phyloP scores from a whole-genome alignment of 345 rosid species.

The Excoecaria cochinchinensis region DNA sequence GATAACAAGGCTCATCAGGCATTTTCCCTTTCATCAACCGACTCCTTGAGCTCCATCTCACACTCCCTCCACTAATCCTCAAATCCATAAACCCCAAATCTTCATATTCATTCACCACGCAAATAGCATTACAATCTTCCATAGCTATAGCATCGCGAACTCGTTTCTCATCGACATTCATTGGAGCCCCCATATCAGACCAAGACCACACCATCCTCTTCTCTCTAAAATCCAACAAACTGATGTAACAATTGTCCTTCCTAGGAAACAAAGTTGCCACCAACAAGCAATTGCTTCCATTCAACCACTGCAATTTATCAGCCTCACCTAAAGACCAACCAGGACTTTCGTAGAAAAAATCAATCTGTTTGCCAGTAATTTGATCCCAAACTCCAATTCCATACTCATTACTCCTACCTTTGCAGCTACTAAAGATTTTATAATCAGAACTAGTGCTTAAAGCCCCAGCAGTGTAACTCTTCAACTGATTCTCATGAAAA shows the following conservation, averaged over 20 bases:
- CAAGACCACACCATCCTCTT: conserved; percentile 94
- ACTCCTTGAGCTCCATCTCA: conserved; percentile 96
- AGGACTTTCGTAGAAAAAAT: conserved; percentile 78
- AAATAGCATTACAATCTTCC: conserved; percentile 76
- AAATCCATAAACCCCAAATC: conserved; percentile 94
- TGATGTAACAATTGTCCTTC: conserved; percentile 91
- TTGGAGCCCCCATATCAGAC: conserved; percentile 71
- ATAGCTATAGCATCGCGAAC: conserved; percentile 93
- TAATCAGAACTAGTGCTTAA: conserved; percentile 60
- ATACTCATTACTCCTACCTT: conserved; percentile 78
- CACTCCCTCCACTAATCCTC: conserved; percentile 61
- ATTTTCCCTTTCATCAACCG: conserved; percentile 77
- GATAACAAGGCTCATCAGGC: conserved; percentile 92
- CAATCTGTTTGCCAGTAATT: conserved; percentile 71
- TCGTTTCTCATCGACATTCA: conserved; percentile 68
- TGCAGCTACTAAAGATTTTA: conserved; percentile 30
- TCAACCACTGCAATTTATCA: conserved; percentile 83
- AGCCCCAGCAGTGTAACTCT: conserved; percentile 91
- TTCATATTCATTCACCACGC: conserved; percentile 91
- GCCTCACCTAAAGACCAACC: conserved; percentile 98
- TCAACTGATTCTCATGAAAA: conserved; percentile 59
- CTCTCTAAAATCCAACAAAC: conserved; percentile 78
- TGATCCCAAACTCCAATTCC: conserved; percentile 99
- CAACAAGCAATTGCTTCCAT: conserved; percentile 66
- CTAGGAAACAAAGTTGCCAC: conserved; percentile 96